Evolutionary conservation across 257 asterid genomes (phyloP).

Genomic region (Anisodus acutangulus): DNA sequence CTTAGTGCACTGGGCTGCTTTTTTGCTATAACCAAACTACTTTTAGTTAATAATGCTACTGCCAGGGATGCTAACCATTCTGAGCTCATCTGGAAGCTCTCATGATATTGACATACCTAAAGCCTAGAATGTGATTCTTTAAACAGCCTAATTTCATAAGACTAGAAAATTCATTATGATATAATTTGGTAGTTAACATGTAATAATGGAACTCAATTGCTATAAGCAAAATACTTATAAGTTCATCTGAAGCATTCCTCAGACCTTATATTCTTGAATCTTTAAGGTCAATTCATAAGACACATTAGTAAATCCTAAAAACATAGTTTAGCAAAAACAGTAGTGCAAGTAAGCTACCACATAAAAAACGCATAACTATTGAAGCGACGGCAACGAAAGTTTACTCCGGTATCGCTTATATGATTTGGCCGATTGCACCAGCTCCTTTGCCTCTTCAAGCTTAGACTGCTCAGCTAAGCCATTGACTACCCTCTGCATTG

Average conservation of each 20-base stretch:
- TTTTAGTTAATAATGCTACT: not conserved
- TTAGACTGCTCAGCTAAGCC: slow-evolving; percentile 19
- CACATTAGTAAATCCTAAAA: not conserved
- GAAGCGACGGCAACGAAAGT: not conserved
- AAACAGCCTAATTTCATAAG: not conserved
- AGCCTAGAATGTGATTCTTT: not conserved
- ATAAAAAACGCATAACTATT: not conserved
- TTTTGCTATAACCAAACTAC: not conserved
- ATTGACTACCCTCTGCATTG: slow-evolving; percentile 27
- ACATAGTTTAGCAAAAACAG: not conserved
- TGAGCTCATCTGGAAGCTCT: not conserved
- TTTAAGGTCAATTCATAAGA: slow-evolving; percentile 12
- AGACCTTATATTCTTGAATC: not conserved
- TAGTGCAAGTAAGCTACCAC: not conserved
- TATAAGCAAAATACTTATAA: not conserved
- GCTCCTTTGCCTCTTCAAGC: slow-evolving; percentile 28
- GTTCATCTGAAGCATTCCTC: not conserved
- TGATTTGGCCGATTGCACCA: slow-evolving; percentile 22
- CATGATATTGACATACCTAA: not conserved
- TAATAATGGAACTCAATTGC: not conserved
- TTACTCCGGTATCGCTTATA: not conserved
- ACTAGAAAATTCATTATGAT: not conserved
- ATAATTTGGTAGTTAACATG: not conserved
- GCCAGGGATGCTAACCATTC: not conserved
- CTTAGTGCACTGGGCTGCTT: too few relatives aligned